phyloP scores from a whole-genome alignment of 495 filamentous ascomycete species.

The Penicillium soppii region DNA sequence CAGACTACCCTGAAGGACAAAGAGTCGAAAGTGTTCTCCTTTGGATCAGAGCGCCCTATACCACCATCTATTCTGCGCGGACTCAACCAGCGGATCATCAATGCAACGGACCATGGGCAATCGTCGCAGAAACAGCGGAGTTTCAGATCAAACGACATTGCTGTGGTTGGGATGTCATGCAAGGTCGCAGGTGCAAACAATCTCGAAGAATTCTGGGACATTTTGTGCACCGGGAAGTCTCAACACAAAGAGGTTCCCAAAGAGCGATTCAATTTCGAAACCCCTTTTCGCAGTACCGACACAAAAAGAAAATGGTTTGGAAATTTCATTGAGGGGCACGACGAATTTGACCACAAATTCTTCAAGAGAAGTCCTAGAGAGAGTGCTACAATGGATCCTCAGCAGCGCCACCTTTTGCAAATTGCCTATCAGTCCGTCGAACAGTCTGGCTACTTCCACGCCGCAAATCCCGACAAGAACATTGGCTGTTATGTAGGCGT shows the following conservation, averaged over 20 bases:
- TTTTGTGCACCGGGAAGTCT: conserved; percentile 39
- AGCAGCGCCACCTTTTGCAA: conserved; percentile 51
- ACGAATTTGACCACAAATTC: conserved; percentile 52
- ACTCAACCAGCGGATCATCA: too few species aligned
- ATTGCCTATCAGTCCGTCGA: conserved; percentile 50
- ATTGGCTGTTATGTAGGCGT: conserved; percentile 40
- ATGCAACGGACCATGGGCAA: not conserved
- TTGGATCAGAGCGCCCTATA: too few species aligned
- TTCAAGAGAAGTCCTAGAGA: conserved; percentile 51
- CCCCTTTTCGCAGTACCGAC: conserved; percentile 24
- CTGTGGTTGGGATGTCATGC: conserved; percentile 53
- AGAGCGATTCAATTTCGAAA: conserved; percentile 38
- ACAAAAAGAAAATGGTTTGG: conserved; percentile 34
- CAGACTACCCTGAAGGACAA: too few species aligned
- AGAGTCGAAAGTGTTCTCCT: too few species aligned
- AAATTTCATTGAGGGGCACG: conserved; percentile 47
- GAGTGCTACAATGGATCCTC: conserved; percentile 47
- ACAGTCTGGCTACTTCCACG: conserved; percentile 39
- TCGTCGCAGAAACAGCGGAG: not conserved
- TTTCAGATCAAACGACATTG: conserved; percentile 25
- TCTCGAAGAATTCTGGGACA: conserved; percentile 43
- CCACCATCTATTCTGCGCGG: too few species aligned
- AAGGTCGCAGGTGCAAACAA: conserved; percentile 49
- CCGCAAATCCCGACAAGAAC: conserved; percentile 9
- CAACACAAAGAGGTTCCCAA: conserved; percentile 40